Conservation (phyloP, 257 asterid genomes). For the Scutellaria minor region DNA sequence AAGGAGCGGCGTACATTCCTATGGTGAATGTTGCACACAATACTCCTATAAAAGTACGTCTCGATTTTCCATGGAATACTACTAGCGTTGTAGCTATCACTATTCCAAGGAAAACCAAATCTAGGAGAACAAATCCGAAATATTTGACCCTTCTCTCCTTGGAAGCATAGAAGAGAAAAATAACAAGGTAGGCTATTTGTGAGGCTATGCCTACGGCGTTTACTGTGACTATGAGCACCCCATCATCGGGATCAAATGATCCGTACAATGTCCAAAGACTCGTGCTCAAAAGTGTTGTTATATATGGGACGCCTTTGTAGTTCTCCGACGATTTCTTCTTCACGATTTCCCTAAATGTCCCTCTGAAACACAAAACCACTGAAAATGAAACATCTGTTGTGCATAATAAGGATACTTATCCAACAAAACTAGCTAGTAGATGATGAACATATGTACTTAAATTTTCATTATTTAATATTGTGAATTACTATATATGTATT, state of each 20-base stretch:
- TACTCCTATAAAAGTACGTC: conserved; percentile 47
- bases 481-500: not conserved
- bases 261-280: conserved; percentile 68
- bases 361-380: conserved; percentile 36
- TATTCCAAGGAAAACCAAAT: conserved; percentile 41
- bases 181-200: conserved; percentile 39
- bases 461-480: not conserved
- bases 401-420: too few species aligned
- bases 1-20: conserved; percentile 55
- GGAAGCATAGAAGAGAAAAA: conserved; percentile 50
- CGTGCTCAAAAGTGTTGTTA: conserved; percentile 56
- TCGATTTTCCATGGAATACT: conserved; percentile 42
- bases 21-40: conserved; percentile 52
- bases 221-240: conserved; percentile 49
- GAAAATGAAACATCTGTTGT: not conserved
- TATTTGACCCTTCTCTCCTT: conserved; percentile 49
- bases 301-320: conserved; percentile 61
- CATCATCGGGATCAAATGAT: conserved; percentile 47
- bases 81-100: conserved; percentile 34
- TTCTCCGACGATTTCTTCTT: conserved; percentile 62
- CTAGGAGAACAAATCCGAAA: conserved; percentile 40
- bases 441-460: too few species aligned
- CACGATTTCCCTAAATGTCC: conserved; percentile 51
- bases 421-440: too few species aligned
- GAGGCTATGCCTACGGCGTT: conserved; percentile 44